These are phyloP conservation scores for Medicago lupulina DNA, from an alignment of 306 rosid genomes.

Conservation along the genomic window DNA sequence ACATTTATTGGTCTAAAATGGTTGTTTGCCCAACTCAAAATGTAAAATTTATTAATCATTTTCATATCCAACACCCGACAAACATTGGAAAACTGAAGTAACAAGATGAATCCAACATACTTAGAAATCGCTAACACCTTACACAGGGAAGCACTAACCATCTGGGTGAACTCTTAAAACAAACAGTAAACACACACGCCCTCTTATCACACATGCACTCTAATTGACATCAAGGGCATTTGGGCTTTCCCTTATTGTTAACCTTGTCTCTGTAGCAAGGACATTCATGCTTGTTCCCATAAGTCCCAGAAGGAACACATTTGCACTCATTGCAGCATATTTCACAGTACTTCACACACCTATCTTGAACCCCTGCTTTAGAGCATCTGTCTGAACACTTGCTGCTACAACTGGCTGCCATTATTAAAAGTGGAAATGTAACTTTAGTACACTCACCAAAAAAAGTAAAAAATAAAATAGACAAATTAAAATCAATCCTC, in stretches of 20 bases:
- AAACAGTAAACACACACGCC: not conserved
- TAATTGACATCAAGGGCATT: slow-evolving; percentile 70
- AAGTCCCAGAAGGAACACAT: slow-evolving; percentile 85
- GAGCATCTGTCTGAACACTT: slow-evolving; percentile 66
- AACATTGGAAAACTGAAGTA: slow-evolving; percentile 12
- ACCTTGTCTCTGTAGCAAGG: slow-evolving; percentile 78
- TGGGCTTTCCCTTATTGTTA: slow-evolving; percentile 67
- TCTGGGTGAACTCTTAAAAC: not conserved
- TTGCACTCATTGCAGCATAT: slow-evolving; percentile 73
- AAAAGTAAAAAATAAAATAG: not conserved
- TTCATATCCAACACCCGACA: slow-evolving; percentile 33
- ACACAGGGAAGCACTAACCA: not conserved
- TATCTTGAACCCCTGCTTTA: slow-evolving; percentile 60
- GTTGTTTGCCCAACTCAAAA: no score
- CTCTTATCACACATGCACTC: no score
- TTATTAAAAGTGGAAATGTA: not conserved
- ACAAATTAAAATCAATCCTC: not conserved
- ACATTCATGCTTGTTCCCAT: slow-evolving; percentile 81
- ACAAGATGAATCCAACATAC: slow-evolving; percentile 13
- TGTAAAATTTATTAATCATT: slow-evolving; percentile 12
- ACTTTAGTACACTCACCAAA: not conserved
- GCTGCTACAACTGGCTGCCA: slow-evolving; percentile 50
- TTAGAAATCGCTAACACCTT: not conserved
- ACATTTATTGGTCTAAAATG: no score
- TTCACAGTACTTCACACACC: slow-evolving; percentile 74